Evolutionary conservation across 169 alveolate genomes (phyloP).

Genomic region (Sarcocystis neurona): DNA sequence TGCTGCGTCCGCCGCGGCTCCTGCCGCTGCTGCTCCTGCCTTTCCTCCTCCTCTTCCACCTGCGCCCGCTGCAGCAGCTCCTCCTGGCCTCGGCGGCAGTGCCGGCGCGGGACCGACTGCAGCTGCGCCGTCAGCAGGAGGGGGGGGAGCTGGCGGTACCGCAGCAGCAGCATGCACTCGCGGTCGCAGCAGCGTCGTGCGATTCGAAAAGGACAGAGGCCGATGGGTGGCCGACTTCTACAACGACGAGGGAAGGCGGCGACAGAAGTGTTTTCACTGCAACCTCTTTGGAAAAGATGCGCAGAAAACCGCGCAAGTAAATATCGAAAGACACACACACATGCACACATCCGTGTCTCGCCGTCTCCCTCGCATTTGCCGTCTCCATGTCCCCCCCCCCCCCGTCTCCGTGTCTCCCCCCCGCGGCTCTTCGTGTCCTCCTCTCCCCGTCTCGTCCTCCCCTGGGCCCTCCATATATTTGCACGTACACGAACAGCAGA

Average conservation of each 20-base stretch:
- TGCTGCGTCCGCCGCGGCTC: constrained; percentile 19
- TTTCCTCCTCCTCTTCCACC: not conserved
- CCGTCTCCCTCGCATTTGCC: too few relatives aligned
- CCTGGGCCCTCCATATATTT: not conserved
- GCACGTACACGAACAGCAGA: not conserved
- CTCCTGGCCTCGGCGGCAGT: too few relatives aligned
- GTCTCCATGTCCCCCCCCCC: too few relatives aligned
- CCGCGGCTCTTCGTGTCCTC: constrained; percentile 22
- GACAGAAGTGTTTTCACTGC: constrained; percentile 33
- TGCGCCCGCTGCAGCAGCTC: not conserved
- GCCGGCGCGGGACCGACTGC: not conserved
- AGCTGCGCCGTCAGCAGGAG: constrained; percentile 33
- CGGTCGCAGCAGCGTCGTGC: constrained; percentile 16
- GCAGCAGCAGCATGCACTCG: too few relatives aligned
- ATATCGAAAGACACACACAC: too few relatives aligned
- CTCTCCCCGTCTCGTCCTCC: not conserved
- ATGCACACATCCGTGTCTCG: too few relatives aligned
- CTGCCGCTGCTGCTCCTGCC: not conserved
- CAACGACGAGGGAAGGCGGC: not conserved
- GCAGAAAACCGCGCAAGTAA: not conserved
- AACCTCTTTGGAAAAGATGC: not conserved
- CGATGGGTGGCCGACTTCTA: constrained; percentile 27
- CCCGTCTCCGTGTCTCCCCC: too few relatives aligned
- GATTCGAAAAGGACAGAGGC: constrained; percentile 26
- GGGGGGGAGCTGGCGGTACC: not conserved